These are phyloP conservation scores for Phyllostachys edulis DNA, from an alignment of 176 grass and related monocot species.

Conservation along the genomic window DNA sequence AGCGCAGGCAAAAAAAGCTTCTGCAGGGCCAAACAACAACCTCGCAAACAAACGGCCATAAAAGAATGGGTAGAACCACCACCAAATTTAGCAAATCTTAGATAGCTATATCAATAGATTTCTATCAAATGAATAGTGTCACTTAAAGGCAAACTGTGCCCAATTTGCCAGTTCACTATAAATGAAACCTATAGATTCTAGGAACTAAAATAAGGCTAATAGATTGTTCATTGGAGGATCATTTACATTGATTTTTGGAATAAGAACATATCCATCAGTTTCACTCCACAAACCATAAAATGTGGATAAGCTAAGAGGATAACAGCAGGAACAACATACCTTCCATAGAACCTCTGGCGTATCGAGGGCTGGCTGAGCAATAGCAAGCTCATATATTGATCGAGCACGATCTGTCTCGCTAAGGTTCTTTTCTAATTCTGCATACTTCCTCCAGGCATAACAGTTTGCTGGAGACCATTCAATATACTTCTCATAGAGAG, in stretches of 20 bases:
- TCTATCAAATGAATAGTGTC: neutral
- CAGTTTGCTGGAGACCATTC: conserved; percentile 79
- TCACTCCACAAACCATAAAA: conserved; percentile 3
- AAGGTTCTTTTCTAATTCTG: conserved; percentile 71
- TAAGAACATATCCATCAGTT: neutral
- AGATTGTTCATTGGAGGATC: neutral
- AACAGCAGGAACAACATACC: conserved; percentile 36
- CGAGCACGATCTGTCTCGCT: conserved; percentile 82
- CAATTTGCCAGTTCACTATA: conserved; percentile 14
- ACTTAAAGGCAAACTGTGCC: neutral
- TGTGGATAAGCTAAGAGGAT: neutral
- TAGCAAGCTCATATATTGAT: conserved; percentile 81
- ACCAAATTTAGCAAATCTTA: neutral
- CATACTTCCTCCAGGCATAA: conserved; percentile 92
- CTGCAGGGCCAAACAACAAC: neutral
- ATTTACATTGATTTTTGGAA: neutral
- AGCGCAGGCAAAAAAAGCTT: neutral
- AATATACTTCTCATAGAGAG: conserved; percentile 77
- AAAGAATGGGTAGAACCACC: neutral
- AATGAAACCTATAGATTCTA: neutral
- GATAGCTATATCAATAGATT: neutral
- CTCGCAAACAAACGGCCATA: neutral
- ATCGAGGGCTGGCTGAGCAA: conserved; percentile 78
- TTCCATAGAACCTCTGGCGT: conserved; percentile 83
- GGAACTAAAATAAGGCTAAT: neutral